Conservation (phyloP, 73 alveolate species). For the Breviolum minutum region DNA sequence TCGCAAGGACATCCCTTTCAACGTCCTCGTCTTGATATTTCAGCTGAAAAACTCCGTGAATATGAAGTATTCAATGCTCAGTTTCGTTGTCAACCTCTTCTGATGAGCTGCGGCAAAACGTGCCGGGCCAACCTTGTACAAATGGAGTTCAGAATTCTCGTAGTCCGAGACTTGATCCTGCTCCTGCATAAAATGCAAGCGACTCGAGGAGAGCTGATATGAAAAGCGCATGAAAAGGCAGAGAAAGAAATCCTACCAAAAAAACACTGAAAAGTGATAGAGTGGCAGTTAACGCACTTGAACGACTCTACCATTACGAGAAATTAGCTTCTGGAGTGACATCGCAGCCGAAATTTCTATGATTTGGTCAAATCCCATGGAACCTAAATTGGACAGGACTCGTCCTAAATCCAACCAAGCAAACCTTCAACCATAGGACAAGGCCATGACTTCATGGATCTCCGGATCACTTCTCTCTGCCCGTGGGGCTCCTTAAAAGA, state of each 20-base stretch:
- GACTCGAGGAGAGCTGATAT: too few relatives aligned
- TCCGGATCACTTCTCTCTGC: background rate
- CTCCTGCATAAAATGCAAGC: conserved; percentile 8
- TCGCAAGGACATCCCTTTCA: background rate
- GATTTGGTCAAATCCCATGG: too few relatives aligned
- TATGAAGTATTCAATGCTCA: background rate
- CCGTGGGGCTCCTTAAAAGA: conserved; percentile 52
- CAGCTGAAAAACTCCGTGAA: background rate
- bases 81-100: background rate
- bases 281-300: too few relatives aligned
- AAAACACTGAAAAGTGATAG: too few relatives aligned
- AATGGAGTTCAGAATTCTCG: conserved; percentile 96
- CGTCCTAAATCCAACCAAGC: too few relatives aligned
- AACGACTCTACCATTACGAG: too few relatives aligned
- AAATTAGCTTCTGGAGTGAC: too few relatives aligned
- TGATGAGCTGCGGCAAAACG: background rate
- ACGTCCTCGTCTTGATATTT: background rate
- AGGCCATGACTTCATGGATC: background rate
- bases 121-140: conserved; percentile 83
- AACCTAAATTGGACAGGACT: too few relatives aligned
- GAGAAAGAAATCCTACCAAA: too few relatives aligned
- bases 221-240: too few relatives aligned
- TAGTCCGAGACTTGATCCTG: conserved; percentile 92
- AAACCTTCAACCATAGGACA: too few relatives aligned
- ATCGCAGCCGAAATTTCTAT: too few relatives aligned